Base-by-base conservation (phyloP, 2,329 filamentous ascomycete genomes). In the Penicillium sp. region DNA sequence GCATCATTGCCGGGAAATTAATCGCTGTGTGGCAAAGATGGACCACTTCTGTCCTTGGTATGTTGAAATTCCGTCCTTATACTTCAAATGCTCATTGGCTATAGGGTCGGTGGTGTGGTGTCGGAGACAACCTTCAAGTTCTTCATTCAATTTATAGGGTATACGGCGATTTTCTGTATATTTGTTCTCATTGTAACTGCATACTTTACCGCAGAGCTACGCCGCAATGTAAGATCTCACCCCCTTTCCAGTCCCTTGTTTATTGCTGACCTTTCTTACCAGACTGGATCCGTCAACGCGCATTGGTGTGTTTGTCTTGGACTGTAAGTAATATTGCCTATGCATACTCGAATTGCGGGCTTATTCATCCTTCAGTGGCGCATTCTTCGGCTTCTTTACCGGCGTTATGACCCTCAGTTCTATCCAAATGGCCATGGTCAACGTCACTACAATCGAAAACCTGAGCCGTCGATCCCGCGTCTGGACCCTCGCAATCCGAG, bases 11-110 rank as follows among this genome's bases (percentile, higher is more conserved):
- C 87, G 87, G 52, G 90, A 96, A 70, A 79, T 95, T 13, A 86
- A 86, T 49, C 83, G 91, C 44, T 98, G 93, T 69, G 89, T 96
- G 22, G 79, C 84, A 41, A 95, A 95, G 68, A 95, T 97, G 89
- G 93, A 98, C 62, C 93, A 98, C 70, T 95, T 93, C 68, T 99
- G 95, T 69, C 95, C 93, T 0, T 98, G 87, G 86, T 82, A 72
- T 68, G 61, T 33, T 31, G 35, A 19, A 29, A 52, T 22, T 14
- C 39, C 11, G 9, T 16, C 19, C 8, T 9, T 24, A 21, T 6
- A 16, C 2, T 14, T 19, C 16, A 29, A 29, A 27, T 24, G 63
- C 63, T 64, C 35, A 64, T 52, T 31, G 26, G 27, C 27, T 49
- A 14, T 49, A 83, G 89, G 90, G 93, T 96, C n/a, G 93, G 93